These are phyloP conservation scores for Phialophora expanda DNA, from an alignment of 2,329 filamentous ascomycete species.

Conservation along the genomic window DNA sequence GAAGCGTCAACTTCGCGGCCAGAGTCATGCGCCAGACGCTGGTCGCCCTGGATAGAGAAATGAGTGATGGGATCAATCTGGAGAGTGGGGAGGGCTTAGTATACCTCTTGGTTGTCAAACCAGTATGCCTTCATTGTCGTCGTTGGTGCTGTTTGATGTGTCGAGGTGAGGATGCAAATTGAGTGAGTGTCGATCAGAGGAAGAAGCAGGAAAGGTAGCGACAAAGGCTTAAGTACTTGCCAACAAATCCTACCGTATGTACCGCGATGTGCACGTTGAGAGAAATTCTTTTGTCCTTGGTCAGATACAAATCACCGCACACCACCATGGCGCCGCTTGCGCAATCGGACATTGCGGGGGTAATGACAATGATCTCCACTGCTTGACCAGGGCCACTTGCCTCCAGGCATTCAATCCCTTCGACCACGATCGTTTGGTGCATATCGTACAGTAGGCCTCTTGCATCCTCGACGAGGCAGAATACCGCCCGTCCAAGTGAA, in stretches of 20 bases:
- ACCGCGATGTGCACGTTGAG: conserved; percentile 18
- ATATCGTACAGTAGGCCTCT: neutral
- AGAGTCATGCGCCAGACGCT: conserved; percentile 87
- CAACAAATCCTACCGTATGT: neutral
- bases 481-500: neutral
- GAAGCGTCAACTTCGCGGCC: conserved; percentile 68
- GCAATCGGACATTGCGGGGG: conserved; percentile 18
- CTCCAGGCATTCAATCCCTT: neutral
- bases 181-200: neutral
- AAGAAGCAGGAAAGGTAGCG: neutral
- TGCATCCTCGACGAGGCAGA: neutral
- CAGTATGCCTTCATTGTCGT: conserved; percentile 71
- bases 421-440: neutral
- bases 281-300: conserved; percentile 20
- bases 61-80: conserved; percentile 15
- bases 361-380: neutral
- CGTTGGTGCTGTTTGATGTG: neutral
- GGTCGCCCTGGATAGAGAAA: conserved; percentile 72
- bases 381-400: neutral
- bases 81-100: neutral
- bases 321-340: conserved; percentile 15
- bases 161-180: neutral
- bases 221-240: conserved; percentile 9
- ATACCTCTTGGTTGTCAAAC: conserved; percentile 69
- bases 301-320: conserved; percentile 11